Evolutionary conservation across 192 early-diverging fungal species (phyloP).

Genomic region (Backusella macrospora): DNA sequence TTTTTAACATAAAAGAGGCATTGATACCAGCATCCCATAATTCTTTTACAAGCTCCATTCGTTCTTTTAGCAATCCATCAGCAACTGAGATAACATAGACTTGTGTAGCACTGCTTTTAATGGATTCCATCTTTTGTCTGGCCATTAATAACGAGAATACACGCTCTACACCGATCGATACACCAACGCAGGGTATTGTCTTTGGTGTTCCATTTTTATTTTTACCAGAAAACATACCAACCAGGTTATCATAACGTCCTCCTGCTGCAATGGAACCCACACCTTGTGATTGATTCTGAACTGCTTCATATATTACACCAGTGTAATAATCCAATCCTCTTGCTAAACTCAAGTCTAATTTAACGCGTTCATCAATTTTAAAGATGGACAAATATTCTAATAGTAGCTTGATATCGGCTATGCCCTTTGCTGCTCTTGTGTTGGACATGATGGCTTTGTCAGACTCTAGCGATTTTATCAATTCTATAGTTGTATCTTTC

Average conservation of each 20-base stretch:
- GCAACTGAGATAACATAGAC: slow-evolving; percentile 85
- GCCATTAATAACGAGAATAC: slow-evolving; percentile 84
- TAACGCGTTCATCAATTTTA: slow-evolving; percentile 60
- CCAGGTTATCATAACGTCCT: slow-evolving; percentile 95
- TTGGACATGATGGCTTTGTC: slow-evolving; percentile 69
- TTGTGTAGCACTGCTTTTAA: slow-evolving; percentile 77
- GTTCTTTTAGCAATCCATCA: slow-evolving; percentile 82
- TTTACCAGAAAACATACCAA: slow-evolving; percentile 89
- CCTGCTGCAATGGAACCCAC: slow-evolving; percentile 96
- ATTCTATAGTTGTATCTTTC: slow-evolving; percentile 71
- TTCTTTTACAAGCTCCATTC: slow-evolving; percentile 80
- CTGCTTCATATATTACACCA: slow-evolving; percentile 96
- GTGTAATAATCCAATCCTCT: slow-evolving; percentile 99
- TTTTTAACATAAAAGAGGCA: slow-evolving; percentile 90
- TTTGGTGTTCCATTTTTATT: slow-evolving; percentile 58
- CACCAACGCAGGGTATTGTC: slow-evolving; percentile 93
- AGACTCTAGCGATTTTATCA: slow-evolving; percentile 67
- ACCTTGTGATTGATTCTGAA: slow-evolving; percentile 66
- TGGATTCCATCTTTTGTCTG: slow-evolving; percentile 55
- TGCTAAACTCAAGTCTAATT: slow-evolving; percentile 90
- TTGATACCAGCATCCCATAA: slow-evolving; percentile 91
- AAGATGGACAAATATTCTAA: slow-evolving; percentile 83
- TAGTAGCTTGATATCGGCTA: slow-evolving; percentile 84
- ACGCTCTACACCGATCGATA: slow-evolving; percentile 93
- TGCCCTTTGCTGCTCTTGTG: slow-evolving; percentile 70